Evolutionary conservation across 495 filamentous ascomycete species (phyloP).

Genomic region (Penicillium paxilli): DNA sequence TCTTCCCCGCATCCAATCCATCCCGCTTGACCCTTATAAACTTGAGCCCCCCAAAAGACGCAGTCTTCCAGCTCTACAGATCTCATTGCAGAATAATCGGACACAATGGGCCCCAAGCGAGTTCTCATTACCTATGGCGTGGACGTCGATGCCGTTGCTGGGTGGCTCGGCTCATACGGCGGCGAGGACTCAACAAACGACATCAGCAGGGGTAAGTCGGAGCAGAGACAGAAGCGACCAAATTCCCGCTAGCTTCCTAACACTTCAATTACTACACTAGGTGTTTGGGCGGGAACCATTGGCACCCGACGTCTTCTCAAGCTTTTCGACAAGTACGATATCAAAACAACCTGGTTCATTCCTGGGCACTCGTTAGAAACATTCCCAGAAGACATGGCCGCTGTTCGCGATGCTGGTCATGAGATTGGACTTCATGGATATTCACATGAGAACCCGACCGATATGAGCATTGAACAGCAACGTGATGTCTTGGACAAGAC

Average conservation of each 20-base stretch:
- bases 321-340: constrained; percentile 74
- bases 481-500: constrained; percentile 76
- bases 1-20: constrained; percentile 17
- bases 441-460: constrained; percentile 72
- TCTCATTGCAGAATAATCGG: not conserved
- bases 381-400: constrained; percentile 73
- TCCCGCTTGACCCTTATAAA: not conserved
- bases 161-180: constrained; percentile 70
- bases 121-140: constrained; percentile 57
- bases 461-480: constrained; percentile 78
- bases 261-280: constrained; percentile 28
- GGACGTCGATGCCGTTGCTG: constrained; percentile 70
- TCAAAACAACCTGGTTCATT: constrained; percentile 83
- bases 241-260: no score
- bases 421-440: constrained; percentile 78
- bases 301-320: constrained; percentile 70
- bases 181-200: constrained; percentile 68
- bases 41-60: not conserved
- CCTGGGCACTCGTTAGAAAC: constrained; percentile 76
- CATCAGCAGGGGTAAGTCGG: constrained; percentile 54
- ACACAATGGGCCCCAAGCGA: constrained; percentile 42
- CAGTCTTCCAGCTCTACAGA: not conserved
- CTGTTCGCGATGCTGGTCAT: constrained; percentile 71
- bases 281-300: constrained; percentile 70
- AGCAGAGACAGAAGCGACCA: no score